phyloP scores from a whole-genome alignment of 75 land plant genomes.

The Sequoiadendron giganteum region DNA sequence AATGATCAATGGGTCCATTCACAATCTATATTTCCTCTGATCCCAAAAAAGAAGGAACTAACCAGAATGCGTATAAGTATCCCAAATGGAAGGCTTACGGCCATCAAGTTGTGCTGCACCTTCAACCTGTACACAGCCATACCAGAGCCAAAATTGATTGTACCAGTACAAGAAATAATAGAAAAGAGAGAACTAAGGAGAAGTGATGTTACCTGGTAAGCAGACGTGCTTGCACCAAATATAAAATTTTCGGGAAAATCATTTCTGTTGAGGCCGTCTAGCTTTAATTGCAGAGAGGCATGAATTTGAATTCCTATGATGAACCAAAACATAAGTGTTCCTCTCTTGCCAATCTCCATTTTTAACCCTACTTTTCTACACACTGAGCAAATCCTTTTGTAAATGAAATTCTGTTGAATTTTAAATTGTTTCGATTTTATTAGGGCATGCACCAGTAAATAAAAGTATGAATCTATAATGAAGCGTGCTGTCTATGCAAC shows the following conservation, averaged over 20 bases:
- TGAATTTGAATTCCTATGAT: not conserved
- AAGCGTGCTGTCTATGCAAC: too few relatives aligned
- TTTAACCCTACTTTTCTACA: too few relatives aligned
- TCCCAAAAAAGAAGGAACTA: not conserved
- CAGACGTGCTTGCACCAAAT: conserved; percentile 56
- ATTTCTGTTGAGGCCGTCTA: conserved; percentile 4
- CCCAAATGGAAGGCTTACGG: conserved; percentile 74
- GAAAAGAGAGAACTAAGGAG: not conserved
- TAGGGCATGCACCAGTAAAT: too few relatives aligned
- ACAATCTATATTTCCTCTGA: too few relatives aligned
- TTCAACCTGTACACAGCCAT: conserved; percentile 47
- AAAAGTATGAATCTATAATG: too few relatives aligned
- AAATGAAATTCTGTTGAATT: too few relatives aligned
- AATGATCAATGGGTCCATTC: too few relatives aligned
- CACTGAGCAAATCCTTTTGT: too few relatives aligned
- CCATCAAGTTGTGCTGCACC: conserved; percentile 75
- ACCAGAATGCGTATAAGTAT: conserved; percentile 54
- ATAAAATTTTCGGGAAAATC: conserved; percentile 55
- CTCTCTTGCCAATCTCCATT: too few relatives aligned
- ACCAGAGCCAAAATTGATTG: not conserved
- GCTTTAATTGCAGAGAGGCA: not conserved
- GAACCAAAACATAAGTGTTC: not conserved
- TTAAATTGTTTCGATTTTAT: too few relatives aligned
- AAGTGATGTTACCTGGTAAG: conserved; percentile 49
- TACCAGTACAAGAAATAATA: not conserved